A percentile compares a stretch with the other conserved stretches of the same genome.
Evolutionary conservation across 805 yeast species (phyloP).

Genomic region (Lipomyces sp.): DNA sequence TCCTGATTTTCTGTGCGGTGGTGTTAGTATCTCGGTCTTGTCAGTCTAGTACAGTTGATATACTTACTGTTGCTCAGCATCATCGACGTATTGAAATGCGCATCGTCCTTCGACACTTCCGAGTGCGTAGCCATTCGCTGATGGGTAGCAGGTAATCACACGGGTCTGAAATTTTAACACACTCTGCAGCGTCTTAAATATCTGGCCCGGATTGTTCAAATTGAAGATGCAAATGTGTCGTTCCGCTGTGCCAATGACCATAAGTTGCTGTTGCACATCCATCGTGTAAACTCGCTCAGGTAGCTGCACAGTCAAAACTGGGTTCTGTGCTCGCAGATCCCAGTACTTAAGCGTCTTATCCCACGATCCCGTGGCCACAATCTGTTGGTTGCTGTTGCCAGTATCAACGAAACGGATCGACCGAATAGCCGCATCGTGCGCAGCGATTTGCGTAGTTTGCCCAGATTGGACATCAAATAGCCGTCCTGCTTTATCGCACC

Average conservation of each 20-base stretch:
- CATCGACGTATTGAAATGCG: conserved; percentile 89
- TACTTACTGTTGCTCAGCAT: conserved; percentile 50
- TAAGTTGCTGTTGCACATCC: conserved; percentile 75
- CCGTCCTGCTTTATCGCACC: conserved; percentile 84
- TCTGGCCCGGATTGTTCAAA: conserved; percentile 70
- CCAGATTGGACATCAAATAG: conserved; percentile 78
- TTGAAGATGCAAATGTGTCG: conserved; percentile 75
- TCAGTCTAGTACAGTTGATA: background rate
- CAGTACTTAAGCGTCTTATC: conserved; percentile 92
- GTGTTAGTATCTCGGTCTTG: background rate
- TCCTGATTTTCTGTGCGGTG: conserved; percentile 18
- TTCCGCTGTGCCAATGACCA: conserved; percentile 94
- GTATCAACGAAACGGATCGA: conserved; percentile 73
- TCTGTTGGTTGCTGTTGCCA: conserved; percentile 74
- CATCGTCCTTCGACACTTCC: conserved; percentile 96
- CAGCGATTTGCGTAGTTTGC: conserved; percentile 79
- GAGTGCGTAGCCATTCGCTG: conserved; percentile 87
- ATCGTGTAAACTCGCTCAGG: conserved; percentile 90
- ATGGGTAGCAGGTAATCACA: conserved; percentile 77
- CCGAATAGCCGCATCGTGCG: conserved; percentile 77
- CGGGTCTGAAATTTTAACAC: conserved; percentile 91
- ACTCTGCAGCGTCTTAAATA: conserved; percentile 68
- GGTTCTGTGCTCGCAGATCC: conserved; percentile 81
- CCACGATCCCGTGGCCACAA: conserved; percentile 92
- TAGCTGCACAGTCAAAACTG: conserved; percentile 73